Base-by-base conservation (phyloP, 2,329 filamentous ascomycete species). In the Aotearoamyces nothofagi region DNA sequence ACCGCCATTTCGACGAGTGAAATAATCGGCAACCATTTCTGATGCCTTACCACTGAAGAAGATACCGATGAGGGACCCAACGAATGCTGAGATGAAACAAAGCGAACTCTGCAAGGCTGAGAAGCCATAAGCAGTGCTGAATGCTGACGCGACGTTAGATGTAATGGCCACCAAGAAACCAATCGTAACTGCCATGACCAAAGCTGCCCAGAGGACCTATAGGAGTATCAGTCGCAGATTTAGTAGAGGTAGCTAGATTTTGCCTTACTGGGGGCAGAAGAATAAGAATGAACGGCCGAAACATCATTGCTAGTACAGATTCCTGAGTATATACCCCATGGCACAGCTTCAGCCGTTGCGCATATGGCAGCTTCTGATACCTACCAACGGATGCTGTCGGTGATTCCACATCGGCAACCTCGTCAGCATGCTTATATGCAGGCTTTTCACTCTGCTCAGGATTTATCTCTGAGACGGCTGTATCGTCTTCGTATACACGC, bases 1-100 rank as follows among this genome's bases (percentile, higher is more conserved):
- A 4, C 68, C 68, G 4, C 57, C 55, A 38, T 71, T 73, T 15
- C 55, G 53, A 29, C 47, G 51, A 0, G 68, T 71, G 13, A 63
- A 50, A 31, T 61, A 36, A 24, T 39, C 40, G 6, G 35, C 37
- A 6, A 34, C 29, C 15, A 15, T 29, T 14, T 41, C 39, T 13
- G 23, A 24, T 12, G 31, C 11, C 15, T 20, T 13, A 8, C 32
- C 32, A 9, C 24, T 24, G 6, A 29, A 27, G 19, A 26, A 31
- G 12, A 34, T 23, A 9, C 28, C 32, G 10, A 34, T 26, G 24
- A 34, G 20, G 5, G 32, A 30, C 2, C 32, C 32, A 12, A 34
- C 14, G 5, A 34, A 22, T 9, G 22, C 32, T 7, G 32, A 11
- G 9, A 33, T 26, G 12, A 33, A 33, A 24, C 32, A 33, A 9